phyloP scores from a whole-genome alignment of 768 basidiomycete species.

The Steccherinum ochraceum region DNA sequence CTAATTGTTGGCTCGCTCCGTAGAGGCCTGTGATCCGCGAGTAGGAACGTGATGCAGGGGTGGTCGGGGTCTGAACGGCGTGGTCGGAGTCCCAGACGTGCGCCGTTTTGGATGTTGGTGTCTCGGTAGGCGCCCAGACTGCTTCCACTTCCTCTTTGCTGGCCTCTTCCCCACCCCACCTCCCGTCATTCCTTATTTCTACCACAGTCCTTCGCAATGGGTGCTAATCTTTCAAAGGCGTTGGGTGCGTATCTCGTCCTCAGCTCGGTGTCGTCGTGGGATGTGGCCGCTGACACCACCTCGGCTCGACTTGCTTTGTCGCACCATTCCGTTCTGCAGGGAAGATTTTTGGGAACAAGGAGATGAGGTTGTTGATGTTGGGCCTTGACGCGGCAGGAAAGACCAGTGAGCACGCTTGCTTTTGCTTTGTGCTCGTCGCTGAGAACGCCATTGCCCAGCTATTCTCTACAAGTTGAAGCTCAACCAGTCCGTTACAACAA shows the following conservation, averaged over 20 bases:
- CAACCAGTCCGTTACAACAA: slow-evolving; percentile 97
- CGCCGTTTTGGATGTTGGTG: neutral
- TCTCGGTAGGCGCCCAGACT: slow-evolving; percentile 2
- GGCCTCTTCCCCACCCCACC: slow-evolving; percentile 16
- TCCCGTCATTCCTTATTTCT: slow-evolving; percentile 60
- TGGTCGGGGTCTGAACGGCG: neutral
- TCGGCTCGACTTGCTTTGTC: neutral
- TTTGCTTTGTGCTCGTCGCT: slow-evolving; percentile 6
- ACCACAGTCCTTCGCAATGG: slow-evolving; percentile 49
- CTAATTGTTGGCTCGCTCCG: too few relatives aligned
- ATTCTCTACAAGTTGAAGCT: slow-evolving; percentile 99
- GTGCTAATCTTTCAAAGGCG: slow-evolving; percentile 83
- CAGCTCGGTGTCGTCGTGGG: neutral
- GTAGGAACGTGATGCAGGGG: neutral
- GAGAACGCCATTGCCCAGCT: slow-evolving; percentile 42
- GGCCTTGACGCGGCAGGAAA: slow-evolving; percentile 98
- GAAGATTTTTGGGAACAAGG: slow-evolving; percentile 96
- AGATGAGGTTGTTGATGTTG: slow-evolving; percentile 97
- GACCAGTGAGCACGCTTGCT: slow-evolving; percentile 65
- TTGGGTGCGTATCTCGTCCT: slow-evolving; percentile 42
- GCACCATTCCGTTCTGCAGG: slow-evolving; percentile 35
- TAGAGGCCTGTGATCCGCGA: too few relatives aligned
- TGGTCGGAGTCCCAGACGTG: neutral
- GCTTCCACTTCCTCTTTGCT: slow-evolving; percentile 20
- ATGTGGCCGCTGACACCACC: slow-evolving; percentile 3